Percentiles rank a stretch among this genome's conserved stretches.
These are phyloP conservation scores for Neurospora intermedia DNA, from an alignment of 495 filamentous ascomycete genomes.

Conservation along the genomic window DNA sequence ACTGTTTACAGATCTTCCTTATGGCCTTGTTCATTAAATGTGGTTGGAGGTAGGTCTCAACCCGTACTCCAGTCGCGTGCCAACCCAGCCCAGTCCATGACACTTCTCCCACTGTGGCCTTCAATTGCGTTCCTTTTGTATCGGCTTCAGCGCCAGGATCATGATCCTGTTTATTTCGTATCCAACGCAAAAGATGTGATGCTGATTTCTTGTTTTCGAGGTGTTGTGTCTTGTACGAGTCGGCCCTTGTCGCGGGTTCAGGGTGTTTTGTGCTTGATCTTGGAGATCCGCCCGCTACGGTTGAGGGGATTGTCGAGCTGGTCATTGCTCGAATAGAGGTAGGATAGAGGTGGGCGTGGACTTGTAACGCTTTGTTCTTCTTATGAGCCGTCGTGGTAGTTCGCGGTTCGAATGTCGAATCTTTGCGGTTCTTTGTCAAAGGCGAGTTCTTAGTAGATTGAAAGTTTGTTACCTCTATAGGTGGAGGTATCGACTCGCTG, in stretches of 20 bases:
- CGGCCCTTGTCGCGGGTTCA: not conserved
- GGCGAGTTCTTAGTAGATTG: not conserved
- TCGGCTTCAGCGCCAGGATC: not conserved
- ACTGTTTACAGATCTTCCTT: not conserved
- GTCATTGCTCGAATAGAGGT: not conserved
- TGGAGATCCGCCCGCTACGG: not conserved
- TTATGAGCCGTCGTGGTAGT: not conserved
- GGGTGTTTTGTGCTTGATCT: not conserved
- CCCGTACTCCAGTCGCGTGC: not conserved
- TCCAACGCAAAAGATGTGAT: not conserved
- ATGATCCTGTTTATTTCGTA: not conserved
- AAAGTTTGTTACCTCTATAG: not conserved
- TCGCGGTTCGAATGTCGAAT: not conserved
- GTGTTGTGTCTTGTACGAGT: not conserved
- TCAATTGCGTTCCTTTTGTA: not conserved
- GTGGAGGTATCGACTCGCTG: not conserved
- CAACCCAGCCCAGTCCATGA: not conserved
- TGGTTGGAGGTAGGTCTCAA: not conserved
- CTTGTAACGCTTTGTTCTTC: not conserved
- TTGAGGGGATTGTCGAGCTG: not conserved
- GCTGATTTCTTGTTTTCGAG: not conserved
- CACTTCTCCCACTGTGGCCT: not conserved
- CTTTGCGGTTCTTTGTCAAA: not conserved
- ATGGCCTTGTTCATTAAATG: not conserved
- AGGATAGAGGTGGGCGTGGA: not conserved